These are phyloP conservation scores for Sphagnum contortum DNA, from an alignment of 225 moss, liverwort and hornwort genomes.

Conservation along the genomic window DNA sequence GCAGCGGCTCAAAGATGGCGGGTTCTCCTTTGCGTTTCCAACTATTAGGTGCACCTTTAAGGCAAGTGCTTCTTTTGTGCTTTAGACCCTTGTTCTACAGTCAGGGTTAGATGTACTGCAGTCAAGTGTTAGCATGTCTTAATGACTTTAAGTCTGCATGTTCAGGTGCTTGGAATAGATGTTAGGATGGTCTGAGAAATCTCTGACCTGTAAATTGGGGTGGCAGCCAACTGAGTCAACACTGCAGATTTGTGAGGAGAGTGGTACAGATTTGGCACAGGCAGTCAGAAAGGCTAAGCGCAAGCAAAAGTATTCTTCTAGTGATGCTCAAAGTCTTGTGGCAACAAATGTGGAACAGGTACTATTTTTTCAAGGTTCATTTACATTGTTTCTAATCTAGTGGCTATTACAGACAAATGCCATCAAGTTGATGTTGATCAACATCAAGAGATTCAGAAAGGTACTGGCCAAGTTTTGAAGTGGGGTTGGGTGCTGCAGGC, in stretches of 20 bases:
- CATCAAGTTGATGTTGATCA: no score
- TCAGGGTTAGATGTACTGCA: no score
- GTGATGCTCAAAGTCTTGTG: conserved; percentile 35
- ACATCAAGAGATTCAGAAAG: not conserved
- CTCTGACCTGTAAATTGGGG: not conserved
- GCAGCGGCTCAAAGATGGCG: conserved; percentile 71
- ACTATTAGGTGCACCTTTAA: conserved; percentile 81
- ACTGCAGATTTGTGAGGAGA: conserved; percentile 91
- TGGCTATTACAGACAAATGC: not conserved
- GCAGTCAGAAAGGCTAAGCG: conserved; percentile 54
- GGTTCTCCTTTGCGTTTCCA: conserved; percentile 70
- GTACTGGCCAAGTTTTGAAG: not conserved
- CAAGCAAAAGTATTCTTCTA: conserved; percentile 44
- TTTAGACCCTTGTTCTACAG: no score
- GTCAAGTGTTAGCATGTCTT: no score
- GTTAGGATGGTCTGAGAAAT: not conserved
- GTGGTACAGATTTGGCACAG: conserved; percentile 90
- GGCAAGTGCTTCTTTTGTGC: conserved; percentile 20
- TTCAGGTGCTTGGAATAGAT: not conserved
- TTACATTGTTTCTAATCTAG: not conserved
- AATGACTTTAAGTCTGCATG: not conserved
- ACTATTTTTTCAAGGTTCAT: not conserved
- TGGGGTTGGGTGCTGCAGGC: conserved; percentile 35
- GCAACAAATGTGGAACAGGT: conserved; percentile 85
- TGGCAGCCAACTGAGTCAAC: conserved; percentile 78